These are phyloP conservation scores for Fusarium graminum DNA, from an alignment of 2,329 filamentous ascomycete genomes.

Conservation along the genomic window DNA sequence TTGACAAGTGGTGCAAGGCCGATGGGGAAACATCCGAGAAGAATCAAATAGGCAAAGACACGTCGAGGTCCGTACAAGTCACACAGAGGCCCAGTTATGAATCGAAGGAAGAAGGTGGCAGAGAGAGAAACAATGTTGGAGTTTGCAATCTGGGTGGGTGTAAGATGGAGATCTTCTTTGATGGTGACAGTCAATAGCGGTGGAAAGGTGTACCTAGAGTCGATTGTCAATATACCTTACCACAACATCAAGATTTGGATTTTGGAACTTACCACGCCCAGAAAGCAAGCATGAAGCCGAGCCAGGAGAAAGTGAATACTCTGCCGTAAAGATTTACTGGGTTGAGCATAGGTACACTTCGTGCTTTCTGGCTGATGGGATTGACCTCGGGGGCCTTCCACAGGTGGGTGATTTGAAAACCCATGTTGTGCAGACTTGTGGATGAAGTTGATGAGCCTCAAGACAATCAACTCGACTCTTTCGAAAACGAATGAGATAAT, in stretches of 20 bases:
- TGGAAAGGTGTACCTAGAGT: slow-evolving; percentile 79
- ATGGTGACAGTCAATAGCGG: slow-evolving; percentile 84
- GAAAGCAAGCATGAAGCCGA: slow-evolving; percentile 88
- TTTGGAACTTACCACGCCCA: slow-evolving; percentile 74
- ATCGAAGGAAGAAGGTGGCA: slow-evolving; percentile 78
- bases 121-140: slow-evolving; percentile 89
- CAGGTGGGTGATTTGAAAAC: slow-evolving; percentile 48
- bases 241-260: not conserved
- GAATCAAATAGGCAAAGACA: slow-evolving; percentile 82
- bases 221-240: slow-evolving; percentile 26
- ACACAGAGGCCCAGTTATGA: slow-evolving; percentile 85
- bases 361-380: slow-evolving; percentile 85
- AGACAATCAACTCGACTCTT: not conserved
- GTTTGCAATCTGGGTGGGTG: slow-evolving; percentile 79
- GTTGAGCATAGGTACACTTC: slow-evolving; percentile 83
- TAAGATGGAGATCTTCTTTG: slow-evolving; percentile 80
- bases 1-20: slow-evolving; percentile 84
- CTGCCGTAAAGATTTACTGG: slow-evolving; percentile 83
- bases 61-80: slow-evolving; percentile 84
- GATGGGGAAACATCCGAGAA: slow-evolving; percentile 83
- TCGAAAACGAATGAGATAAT: not conserved
- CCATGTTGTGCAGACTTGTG: slow-evolving; percentile 44
- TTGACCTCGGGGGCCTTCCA: slow-evolving; percentile 76
- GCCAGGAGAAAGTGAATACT: slow-evolving; percentile 91
- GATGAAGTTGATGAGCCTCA: not conserved